phyloP scores from a whole-genome alignment of 768 basidiomycete genomes.

The Neoboletus brunneissimus region DNA sequence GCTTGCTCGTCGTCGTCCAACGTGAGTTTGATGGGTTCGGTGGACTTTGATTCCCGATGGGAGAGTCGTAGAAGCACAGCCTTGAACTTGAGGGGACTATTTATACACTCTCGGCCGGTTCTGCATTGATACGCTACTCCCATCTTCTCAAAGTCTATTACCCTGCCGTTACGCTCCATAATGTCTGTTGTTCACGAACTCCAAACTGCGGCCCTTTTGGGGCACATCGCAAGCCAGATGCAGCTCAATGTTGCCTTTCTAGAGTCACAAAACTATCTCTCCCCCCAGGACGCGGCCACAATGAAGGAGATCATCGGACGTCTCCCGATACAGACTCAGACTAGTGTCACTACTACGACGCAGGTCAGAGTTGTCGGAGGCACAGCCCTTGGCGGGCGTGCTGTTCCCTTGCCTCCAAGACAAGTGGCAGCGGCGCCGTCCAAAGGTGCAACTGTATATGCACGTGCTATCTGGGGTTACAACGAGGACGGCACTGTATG shows the following conservation, averaged over 20 bases:
- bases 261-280: slow-evolving; percentile 51
- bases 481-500: slow-evolving; percentile 55
- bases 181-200: slow-evolving; percentile 28
- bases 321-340: slow-evolving; percentile 33
- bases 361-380: slow-evolving; percentile 8
- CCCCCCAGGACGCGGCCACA: slow-evolving; percentile 42
- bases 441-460: slow-evolving; percentile 29
- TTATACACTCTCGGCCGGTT: slow-evolving; percentile 3
- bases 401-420: slow-evolving; percentile 17
- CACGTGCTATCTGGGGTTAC: slow-evolving; percentile 65
- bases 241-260: slow-evolving; percentile 58
- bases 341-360: slow-evolving; percentile 10
- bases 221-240: slow-evolving; percentile 57
- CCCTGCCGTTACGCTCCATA: background rate
- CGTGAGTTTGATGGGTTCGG: background rate
- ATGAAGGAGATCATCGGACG: slow-evolving; percentile 46
- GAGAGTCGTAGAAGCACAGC: slow-evolving; percentile 11
- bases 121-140: background rate
- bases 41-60: background rate
- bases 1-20: background rate
- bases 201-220: slow-evolving; percentile 46
- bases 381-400: slow-evolving; percentile 5
- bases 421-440: slow-evolving; percentile 6
- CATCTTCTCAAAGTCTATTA: background rate
- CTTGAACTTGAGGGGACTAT: slow-evolving; percentile 8